Conservation (phyloP, 768 basidiomycete genomes). For the Gautieria morchelliformis region DNA sequence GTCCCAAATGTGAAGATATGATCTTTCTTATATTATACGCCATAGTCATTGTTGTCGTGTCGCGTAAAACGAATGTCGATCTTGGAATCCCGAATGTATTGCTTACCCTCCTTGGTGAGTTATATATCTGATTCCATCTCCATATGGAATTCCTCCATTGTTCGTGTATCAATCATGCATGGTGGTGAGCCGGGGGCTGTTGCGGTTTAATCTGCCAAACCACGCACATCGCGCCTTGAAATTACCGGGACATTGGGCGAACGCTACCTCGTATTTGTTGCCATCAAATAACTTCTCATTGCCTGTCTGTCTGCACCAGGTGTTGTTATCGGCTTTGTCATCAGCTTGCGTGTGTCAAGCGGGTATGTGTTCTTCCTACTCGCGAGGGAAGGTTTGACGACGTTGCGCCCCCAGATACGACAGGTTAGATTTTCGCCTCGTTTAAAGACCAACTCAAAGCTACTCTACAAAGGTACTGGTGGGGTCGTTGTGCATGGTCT, state of each 20-base stretch:
- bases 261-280: neutral
- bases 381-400: too few species aligned
- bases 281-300: neutral
- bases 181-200: too few species aligned
- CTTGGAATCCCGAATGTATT: slow-evolving; percentile 46
- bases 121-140: neutral
- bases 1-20: neutral
- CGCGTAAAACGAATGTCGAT: slow-evolving; percentile 28
- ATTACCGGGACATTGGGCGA: too few species aligned
- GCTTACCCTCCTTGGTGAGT: slow-evolving; percentile 49
- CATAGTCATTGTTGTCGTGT: slow-evolving; percentile 35
- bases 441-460: neutral
- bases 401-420: neutral
- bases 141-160: too few species aligned
- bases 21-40: neutral
- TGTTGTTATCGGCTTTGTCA: slow-evolving; percentile 48
- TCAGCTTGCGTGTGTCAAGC: slow-evolving; percentile 53
- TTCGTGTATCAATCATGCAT: too few species aligned
- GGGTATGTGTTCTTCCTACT: slow-evolving; percentile 29
- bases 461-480: slow-evolving; percentile 37
- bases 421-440: slow-evolving; percentile 21
- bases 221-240: too few species aligned
- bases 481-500: slow-evolving; percentile 44
- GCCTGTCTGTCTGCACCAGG: slow-evolving; percentile 24
- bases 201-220: too few species aligned